phyloP scores from a whole-genome alignment of 805 yeast species.

The Pichia phayaonensis region DNA sequence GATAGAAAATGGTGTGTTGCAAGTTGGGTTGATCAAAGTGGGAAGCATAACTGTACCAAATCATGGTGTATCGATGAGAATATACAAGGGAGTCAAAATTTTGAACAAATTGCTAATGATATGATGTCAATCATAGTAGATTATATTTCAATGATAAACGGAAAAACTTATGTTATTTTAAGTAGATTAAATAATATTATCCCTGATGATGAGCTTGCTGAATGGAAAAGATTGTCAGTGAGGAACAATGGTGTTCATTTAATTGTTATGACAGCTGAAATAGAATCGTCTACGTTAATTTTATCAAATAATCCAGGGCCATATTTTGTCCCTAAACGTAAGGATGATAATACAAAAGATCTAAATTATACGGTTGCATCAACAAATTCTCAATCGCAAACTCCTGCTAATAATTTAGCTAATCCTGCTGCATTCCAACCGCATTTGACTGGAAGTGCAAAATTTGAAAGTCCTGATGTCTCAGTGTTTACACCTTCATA shows the following conservation, averaged over 20 bases:
- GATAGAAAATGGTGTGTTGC: conserved; percentile 83
- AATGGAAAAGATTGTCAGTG: conserved; percentile 68
- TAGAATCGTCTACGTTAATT: conserved; percentile 40
- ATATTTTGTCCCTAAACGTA: not conserved
- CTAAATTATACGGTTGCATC: conserved; percentile 22
- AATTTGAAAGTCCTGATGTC: conserved; percentile 25
- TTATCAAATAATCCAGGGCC: conserved; percentile 20
- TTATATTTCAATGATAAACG: conserved; percentile 33
- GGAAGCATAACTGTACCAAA: conserved; percentile 51
- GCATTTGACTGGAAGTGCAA: conserved; percentile 9
- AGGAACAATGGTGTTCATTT: conserved; percentile 48
- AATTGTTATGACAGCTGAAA: conserved; percentile 63
- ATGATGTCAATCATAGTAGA: conserved; percentile 54
- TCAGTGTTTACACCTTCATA: conserved; percentile 23
- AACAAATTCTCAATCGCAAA: conserved; percentile 20
- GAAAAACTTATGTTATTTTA: conserved; percentile 55
- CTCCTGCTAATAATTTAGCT: conserved; percentile 8
- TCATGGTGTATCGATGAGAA: conserved; percentile 46
- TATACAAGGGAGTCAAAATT: conserved; percentile 25
- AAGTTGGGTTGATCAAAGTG: conserved; percentile 81
- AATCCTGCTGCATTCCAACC: conserved; percentile 1
- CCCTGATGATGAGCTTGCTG: conserved; percentile 74
- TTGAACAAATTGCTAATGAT: conserved; percentile 55
- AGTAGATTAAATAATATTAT: conserved; percentile 67
- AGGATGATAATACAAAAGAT: conserved; percentile 17